Percentiles rank a stretch among this genome's conserved stretches.
Evolutionary conservation across 768 basidiomycete genomes (phyloP).

Genomic region (Trametes cingulata): DNA sequence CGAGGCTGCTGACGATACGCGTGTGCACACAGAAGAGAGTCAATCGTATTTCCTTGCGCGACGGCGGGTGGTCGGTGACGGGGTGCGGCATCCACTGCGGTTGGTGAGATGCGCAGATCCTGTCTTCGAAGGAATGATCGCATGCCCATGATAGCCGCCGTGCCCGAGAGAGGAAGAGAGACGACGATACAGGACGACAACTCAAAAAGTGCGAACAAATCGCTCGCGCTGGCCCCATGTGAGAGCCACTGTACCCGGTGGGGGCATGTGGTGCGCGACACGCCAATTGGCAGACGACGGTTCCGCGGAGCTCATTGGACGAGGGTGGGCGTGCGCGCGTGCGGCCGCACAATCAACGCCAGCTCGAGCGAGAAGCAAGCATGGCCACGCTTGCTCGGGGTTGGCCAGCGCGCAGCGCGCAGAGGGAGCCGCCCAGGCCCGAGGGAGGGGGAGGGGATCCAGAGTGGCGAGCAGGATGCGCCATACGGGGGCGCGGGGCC

Average conservation of each 20-base stretch:
- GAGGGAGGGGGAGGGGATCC: neutral
- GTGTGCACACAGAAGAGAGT: too few species aligned
- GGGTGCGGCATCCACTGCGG: neutral
- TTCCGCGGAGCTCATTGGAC: neutral
- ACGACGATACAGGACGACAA: neutral
- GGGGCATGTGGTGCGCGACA: neutral
- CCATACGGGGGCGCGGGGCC: neutral
- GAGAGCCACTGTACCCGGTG: neutral
- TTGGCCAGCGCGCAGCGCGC: neutral
- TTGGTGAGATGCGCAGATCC: slow-evolving; percentile 1
- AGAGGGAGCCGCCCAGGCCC: neutral
- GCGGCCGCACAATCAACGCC: slow-evolving; percentile 10
- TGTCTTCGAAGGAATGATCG: neutral
- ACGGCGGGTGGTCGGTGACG: neutral
- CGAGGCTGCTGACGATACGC: neutral
- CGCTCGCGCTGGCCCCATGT: neutral
- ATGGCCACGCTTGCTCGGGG: neutral
- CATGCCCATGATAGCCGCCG: neutral
- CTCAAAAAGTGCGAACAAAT: neutral
- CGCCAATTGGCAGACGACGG: neutral
- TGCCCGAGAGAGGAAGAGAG: neutral
- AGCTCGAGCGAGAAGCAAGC: slow-evolving; percentile 1
- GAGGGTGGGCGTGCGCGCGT: neutral
- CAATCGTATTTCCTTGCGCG: neutral
- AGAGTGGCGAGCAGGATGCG: neutral